A percentile compares a stretch with the other conserved stretches of the same genome.
Conservation (phyloP, 192 early-diverging fungal genomes). For the Coemansia sp. region DNA sequence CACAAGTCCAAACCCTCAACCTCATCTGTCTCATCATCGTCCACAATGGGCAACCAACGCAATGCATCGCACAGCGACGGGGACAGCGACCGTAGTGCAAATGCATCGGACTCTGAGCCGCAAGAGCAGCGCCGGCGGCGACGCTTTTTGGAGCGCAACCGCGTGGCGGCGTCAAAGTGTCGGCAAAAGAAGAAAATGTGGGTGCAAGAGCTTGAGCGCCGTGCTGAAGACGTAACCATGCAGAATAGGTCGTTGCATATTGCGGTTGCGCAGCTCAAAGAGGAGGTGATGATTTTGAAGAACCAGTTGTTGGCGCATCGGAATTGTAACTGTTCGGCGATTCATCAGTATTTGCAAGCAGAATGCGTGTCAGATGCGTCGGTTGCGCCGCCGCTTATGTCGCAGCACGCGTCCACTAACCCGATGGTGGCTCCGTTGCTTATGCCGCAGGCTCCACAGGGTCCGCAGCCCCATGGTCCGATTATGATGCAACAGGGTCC, state of each 20-base stretch:
- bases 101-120: too few species aligned
- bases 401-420: constrained; percentile 13
- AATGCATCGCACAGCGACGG: neutral
- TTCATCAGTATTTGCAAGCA: constrained; percentile 57
- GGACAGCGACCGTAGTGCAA: neutral
- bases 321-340: constrained; percentile 53
- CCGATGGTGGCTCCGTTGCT: constrained; percentile 19
- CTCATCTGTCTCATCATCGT: constrained; percentile 6
- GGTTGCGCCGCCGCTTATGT: constrained; percentile 20
- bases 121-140: constrained; percentile 65
- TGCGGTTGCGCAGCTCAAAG: constrained; percentile 48
- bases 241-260: constrained; percentile 51
- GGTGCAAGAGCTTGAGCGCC: constrained; percentile 75
- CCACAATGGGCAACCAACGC: constrained; percentile 4
- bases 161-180: constrained; percentile 86
- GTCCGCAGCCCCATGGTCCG: neutral
- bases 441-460: constrained; percentile 8
- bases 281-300: constrained; percentile 54
- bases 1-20: constrained; percentile 16
- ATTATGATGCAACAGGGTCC: constrained; percentile 5
- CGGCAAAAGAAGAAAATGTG: constrained; percentile 92
- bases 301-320: constrained; percentile 57
- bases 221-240: constrained; percentile 57
- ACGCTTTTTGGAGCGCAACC: constrained; percentile 86
- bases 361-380: constrained; percentile 9